Percentiles rank a stretch among this genome's conserved stretches.
Evolutionary conservation across 139 green algal species (phyloP).

Genomic region (Mesotaenium endlicherianum): DNA sequence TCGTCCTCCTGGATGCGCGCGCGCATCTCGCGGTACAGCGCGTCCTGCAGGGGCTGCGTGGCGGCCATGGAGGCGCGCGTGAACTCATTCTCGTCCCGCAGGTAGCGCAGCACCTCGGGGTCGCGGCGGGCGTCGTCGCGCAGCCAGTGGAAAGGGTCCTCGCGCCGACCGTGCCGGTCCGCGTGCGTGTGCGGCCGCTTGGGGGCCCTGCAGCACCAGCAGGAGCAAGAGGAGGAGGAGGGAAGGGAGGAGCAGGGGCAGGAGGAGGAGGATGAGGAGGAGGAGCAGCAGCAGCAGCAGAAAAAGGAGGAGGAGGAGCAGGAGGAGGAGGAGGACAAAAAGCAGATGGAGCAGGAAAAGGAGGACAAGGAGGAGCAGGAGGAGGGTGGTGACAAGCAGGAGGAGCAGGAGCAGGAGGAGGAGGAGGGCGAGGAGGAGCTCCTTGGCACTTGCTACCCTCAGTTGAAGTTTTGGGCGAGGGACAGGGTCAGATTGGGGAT

Average conservation of each 20-base stretch:
- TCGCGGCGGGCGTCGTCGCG: conserved; percentile 5
- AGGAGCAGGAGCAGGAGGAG: too few species aligned
- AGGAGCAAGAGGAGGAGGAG: neutral
- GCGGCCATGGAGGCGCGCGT: conserved; percentile 70
- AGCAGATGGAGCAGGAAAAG: too few species aligned
- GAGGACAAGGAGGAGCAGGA: too few species aligned
- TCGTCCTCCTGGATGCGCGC: conserved; percentile 84
- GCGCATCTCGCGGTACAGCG: conserved; percentile 83
- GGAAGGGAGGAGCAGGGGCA: neutral
- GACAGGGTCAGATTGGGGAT: too few species aligned
- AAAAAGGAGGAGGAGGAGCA: too few species aligned
- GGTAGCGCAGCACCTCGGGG: conserved; percentile 11
- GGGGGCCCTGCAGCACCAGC: neutral
- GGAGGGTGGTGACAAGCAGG: too few species aligned
- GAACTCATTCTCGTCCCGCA: conserved; percentile 74
- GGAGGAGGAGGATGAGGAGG: too few species aligned
- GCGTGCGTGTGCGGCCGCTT: neutral
- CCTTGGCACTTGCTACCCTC: too few species aligned
- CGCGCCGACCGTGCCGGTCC: neutral
- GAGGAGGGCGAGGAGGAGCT: too few species aligned
- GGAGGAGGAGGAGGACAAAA: too few species aligned
- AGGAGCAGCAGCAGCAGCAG: too few species aligned
- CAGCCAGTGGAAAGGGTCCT: conserved; percentile 29
- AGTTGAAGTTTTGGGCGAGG: too few species aligned
- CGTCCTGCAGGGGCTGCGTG: conserved; percentile 74